Evolutionary conservation across 2,329 filamentous ascomycete genomes (phyloP), one percentile per base, ranked within the genome.

Genomic region (Pseudogymnoascus sp.): DNA sequence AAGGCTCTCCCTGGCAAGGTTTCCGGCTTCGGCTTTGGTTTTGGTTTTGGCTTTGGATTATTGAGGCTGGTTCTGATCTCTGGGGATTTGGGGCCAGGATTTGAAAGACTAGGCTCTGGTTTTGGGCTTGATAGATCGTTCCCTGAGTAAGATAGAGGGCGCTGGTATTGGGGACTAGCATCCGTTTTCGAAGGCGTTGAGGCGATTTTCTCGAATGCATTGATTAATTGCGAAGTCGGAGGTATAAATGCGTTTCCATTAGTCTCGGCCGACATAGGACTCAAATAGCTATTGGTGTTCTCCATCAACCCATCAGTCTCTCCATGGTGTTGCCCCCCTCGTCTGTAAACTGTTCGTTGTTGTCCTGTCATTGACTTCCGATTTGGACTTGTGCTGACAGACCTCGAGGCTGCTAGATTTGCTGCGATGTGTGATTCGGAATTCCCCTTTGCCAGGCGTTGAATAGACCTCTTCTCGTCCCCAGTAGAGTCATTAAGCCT

Each of bases 341-440:
- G 28, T 30, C 39, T 45, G 14, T 55, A 33, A 14, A 42, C 14
- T 12, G 42, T 14, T n/a, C 28, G 35, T 33, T 30, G 38, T 33
- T 61, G 39, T 14, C 30, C 60, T 33, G 39, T 19, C 19, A 12
- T 33, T 33, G 28, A 28, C 28, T 35, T 55, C 33, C 49, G 75
- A 62, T 77, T 79, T 25, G 76, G 78, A 63, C 73, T 81, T 4
- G 80, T 76, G 66, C 83, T 84, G 25, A 78, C 80, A 14, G 84
- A 82, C 70, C 86, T 78, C 62, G 84, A 86, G 19, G 85, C 86
- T 2, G 84, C 85, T 25, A 86, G 74, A 30, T 79, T 83, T 11
- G 84, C 84, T 11, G 85, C 85, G 65, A 87, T 82, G 64, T 83
- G 82, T 4, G 83, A 87, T n/a, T 55, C 49, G 49, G 49, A 55